Evolutionary conservation across 441 rosid species (phyloP).

Genomic region (Codiaeum variegatum): DNA sequence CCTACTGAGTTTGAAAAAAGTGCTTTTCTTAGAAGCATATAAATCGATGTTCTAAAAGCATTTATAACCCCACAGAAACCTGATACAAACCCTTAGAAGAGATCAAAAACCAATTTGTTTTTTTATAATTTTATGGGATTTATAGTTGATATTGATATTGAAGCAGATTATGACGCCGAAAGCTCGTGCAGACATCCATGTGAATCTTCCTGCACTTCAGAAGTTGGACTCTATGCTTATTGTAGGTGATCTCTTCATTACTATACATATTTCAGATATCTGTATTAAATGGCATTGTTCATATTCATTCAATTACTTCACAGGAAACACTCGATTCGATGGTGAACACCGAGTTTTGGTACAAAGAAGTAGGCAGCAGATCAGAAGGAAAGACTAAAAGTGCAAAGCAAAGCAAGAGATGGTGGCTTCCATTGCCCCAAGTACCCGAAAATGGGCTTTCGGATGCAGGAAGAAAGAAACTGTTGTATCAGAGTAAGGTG

Average conservation of each 20-base stretch:
- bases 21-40: too few relatives aligned
- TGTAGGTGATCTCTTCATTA: constrained; percentile 46
- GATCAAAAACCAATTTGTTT: background rate
- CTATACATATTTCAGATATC: background rate
- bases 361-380: constrained; percentile 71
- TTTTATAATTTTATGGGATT: constrained; percentile 12
- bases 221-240: constrained; percentile 90
- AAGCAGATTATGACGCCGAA: constrained; percentile 93
- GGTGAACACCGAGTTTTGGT: constrained; percentile 88
- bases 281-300: background rate
- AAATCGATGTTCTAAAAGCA: too few relatives aligned
- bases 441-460: constrained; percentile 84
- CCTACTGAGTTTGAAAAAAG: too few relatives aligned
- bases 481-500: constrained; percentile 49
- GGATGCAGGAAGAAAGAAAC: constrained; percentile 59
- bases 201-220: constrained; percentile 96
- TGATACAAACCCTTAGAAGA: too few relatives aligned
- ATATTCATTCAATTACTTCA: constrained; percentile 12
- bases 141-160: constrained; percentile 23
- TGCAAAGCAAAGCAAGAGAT: constrained; percentile 69
- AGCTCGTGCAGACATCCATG: constrained; percentile 83
- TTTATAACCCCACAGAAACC: too few relatives aligned
- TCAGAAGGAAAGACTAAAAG: constrained; percentile 76
- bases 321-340: constrained; percentile 88
- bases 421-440: constrained; percentile 97